Evolutionary conservation across 805 yeast species (phyloP).

Genomic region (Komagataella pastoris): DNA sequence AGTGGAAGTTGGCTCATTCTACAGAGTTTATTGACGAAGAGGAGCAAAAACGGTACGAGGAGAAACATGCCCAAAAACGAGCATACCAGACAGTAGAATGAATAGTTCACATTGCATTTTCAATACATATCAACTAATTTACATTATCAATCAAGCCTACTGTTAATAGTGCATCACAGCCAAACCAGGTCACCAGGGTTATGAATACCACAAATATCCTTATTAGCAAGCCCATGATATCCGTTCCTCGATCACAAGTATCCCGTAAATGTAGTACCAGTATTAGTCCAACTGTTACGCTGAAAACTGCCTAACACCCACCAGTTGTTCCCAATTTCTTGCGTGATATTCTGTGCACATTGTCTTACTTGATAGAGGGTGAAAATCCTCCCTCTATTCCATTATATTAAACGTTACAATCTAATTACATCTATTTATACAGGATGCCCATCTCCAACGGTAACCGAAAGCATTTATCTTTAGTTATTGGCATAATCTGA

Average conservation of each 20-base stretch:
- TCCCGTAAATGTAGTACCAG: too few relatives aligned
- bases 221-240: too few relatives aligned
- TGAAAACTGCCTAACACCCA: too few relatives aligned
- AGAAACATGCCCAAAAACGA: slow-evolving; percentile 54
- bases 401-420: neutral
- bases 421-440: neutral
- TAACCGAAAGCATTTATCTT: neutral
- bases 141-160: neutral
- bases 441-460: neutral
- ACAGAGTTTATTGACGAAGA: slow-evolving; percentile 60
- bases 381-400: too few relatives aligned
- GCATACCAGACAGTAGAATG: slow-evolving; percentile 30
- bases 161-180: slow-evolving; percentile 26
- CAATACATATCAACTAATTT: neutral
- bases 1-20: slow-evolving; percentile 70
- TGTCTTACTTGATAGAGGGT: slow-evolving; percentile 23
- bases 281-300: too few relatives aligned
- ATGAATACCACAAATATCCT: slow-evolving; percentile 31
- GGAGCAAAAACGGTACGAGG: slow-evolving; percentile 39
- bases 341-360: slow-evolving; percentile 10
- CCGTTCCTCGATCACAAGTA: too few relatives aligned
- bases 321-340: too few relatives aligned
- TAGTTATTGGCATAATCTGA: neutral
- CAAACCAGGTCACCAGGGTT: too few relatives aligned
- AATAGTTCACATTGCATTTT: neutral